Conservation (phyloP, 441 rosid genomes). For the Populus trichocarpa region DNA sequence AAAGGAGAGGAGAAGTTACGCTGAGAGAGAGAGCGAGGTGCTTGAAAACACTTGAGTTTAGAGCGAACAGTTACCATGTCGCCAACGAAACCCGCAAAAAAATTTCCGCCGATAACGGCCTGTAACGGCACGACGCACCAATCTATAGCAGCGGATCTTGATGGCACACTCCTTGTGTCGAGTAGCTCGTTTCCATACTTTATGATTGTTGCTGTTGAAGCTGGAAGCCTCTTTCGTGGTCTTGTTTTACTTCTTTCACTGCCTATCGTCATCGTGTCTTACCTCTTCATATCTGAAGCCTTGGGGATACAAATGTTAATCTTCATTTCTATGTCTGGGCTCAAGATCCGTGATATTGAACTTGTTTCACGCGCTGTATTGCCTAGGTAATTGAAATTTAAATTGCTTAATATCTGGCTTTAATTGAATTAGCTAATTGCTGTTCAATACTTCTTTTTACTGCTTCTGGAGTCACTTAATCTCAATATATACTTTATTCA, state of each 20-base stretch:
- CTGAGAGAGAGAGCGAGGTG: background rate
- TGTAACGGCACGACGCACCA: constrained; percentile 47
- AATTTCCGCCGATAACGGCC: constrained; percentile 58
- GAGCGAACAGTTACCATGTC: constrained; percentile 32
- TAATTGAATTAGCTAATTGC: background rate
- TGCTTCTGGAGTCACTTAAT: no score
- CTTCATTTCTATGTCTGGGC: constrained; percentile 72
- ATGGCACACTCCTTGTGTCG: constrained; percentile 78
- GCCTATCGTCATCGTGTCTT: constrained; percentile 60
- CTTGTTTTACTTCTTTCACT: constrained; percentile 66
- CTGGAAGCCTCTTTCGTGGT: constrained; percentile 80
- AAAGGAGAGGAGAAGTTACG: background rate
- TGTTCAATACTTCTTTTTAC: background rate
- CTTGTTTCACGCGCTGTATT: constrained; percentile 84
- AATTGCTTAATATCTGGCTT: background rate
- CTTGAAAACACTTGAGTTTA: background rate
- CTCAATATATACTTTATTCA: no score
- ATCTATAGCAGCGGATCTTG: constrained; percentile 94
- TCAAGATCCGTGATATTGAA: constrained; percentile 84
- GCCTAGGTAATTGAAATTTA: constrained; percentile 43
- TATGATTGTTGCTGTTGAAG: constrained; percentile 88
- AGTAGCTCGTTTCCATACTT: constrained; percentile 86
- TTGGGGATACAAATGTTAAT: constrained; percentile 81
- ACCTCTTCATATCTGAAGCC: constrained; percentile 75
- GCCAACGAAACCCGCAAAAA: constrained; percentile 26